Evolutionary conservation across 148 eudicot species (phyloP).

Genomic region (Camellia sinensis): DNA sequence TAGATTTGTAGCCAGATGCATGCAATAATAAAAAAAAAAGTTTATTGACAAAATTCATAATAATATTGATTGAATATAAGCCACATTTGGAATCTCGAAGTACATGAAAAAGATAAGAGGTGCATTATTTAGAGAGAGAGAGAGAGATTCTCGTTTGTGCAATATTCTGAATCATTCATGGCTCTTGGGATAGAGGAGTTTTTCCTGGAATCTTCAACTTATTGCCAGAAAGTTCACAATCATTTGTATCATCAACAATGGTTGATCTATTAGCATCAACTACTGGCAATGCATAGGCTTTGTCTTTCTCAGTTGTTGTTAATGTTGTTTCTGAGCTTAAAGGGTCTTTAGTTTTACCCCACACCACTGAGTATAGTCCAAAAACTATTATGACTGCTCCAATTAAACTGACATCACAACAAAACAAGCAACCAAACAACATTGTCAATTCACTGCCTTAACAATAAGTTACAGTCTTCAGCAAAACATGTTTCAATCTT

Average conservation of each 20-base stretch:
- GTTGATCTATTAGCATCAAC: neutral
- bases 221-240: neutral
- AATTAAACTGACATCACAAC: conserved; percentile 15
- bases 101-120: neutral
- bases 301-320: neutral
- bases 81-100: neutral
- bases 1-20: no score
- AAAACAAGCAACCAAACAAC: neutral
- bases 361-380: conserved; percentile 31
- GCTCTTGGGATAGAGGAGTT: neutral
- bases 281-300: conserved; percentile 20
- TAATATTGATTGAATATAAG: neutral
- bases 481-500: neutral
- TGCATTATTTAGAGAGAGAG: neutral
- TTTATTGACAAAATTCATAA: neutral
- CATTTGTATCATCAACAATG: neutral
- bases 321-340: neutral
- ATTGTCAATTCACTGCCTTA: no score
- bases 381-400: conserved; percentile 25
- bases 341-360: conserved; percentile 30
- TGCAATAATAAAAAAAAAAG: neutral
- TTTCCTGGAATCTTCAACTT: neutral
- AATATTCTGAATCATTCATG: neutral
- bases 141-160: neutral
- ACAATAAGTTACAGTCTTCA: neutral